Conservation (phyloP, 1,139 yeast species). For the Kodamaea anthophila region DNA sequence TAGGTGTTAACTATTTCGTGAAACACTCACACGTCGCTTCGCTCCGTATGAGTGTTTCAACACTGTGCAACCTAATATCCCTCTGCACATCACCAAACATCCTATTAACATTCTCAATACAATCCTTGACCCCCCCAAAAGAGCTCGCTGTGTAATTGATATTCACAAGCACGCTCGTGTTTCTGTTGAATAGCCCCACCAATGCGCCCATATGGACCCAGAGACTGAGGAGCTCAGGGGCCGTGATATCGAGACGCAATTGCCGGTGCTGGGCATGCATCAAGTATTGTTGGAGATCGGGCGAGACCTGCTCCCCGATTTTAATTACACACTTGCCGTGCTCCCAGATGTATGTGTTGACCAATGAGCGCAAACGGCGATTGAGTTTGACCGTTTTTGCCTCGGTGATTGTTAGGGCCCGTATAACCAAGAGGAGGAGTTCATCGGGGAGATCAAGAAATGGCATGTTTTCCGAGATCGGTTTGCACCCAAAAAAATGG, state of each 20-base stretch:
- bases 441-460: constrained; percentile 10
- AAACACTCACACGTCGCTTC: too few species aligned
- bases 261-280: constrained; percentile 2
- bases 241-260: constrained; percentile 5
- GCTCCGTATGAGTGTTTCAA: too few species aligned
- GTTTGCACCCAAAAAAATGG: constrained; percentile 5
- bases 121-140: constrained; percentile 8
- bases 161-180: constrained; percentile 4
- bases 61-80: constrained; percentile 4
- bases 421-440: constrained; percentile 6
- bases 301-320: constrained; percentile 3
- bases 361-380: constrained; percentile 7
- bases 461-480: constrained; percentile 5
- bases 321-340: constrained; percentile 9
- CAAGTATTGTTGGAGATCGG: constrained; percentile 2
- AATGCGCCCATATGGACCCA: constrained; percentile 1
- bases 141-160: constrained; percentile 7
- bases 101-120: constrained; percentile 7
- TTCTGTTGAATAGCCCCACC: neutral
- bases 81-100: constrained; percentile 4
- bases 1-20: too few species aligned
- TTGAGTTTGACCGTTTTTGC: constrained; percentile 7
- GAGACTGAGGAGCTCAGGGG: constrained; percentile 3
- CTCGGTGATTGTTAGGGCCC: constrained; percentile 5
- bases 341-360: constrained; percentile 8